Evolutionary conservation across 768 basidiomycete species (phyloP).

Genomic region (Mycena leptocephala): DNA sequence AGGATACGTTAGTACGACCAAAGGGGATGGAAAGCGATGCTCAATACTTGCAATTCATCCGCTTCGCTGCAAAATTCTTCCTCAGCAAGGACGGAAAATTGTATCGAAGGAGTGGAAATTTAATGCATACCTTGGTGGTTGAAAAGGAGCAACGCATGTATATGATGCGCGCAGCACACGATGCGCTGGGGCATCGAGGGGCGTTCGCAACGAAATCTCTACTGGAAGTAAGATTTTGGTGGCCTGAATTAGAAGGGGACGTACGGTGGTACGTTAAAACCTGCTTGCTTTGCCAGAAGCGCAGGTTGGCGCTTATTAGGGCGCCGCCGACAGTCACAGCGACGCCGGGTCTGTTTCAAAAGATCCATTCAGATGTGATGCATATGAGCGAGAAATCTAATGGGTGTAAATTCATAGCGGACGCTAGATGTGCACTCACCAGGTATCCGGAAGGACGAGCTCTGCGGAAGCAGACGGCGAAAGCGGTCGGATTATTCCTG

Average conservation of each 20-base stretch:
- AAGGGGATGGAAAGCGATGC: not conserved
- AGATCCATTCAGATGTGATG: slow-evolving; percentile 49
- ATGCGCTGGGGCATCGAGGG: not conserved
- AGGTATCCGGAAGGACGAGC: slow-evolving; percentile 40
- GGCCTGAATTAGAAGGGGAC: not conserved
- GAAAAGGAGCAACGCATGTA: not conserved
- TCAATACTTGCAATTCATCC: not conserved
- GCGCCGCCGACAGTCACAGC: not conserved
- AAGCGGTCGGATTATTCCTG: slow-evolving; percentile 42
- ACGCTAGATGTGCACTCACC: slow-evolving; percentile 42
- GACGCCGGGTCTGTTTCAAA: slow-evolving; percentile 29
- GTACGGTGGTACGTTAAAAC: not conserved
- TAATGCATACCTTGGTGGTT: not conserved
- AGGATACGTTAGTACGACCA: not conserved
- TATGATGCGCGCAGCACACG: not conserved
- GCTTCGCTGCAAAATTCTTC: not conserved
- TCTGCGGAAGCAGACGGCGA: slow-evolving; percentile 39
- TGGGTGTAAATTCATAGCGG: slow-evolving; percentile 43
- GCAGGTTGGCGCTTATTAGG: not conserved
- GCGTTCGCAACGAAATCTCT: not conserved
- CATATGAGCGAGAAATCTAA: slow-evolving; percentile 36
- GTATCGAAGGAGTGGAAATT: not conserved
- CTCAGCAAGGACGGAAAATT: not conserved
- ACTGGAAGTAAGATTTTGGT: not conserved
- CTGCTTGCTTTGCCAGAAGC: not conserved